Evolutionary conservation across 192 early-diverging fungal species (phyloP).

Genomic region (Pilobolus umbonatus): DNA sequence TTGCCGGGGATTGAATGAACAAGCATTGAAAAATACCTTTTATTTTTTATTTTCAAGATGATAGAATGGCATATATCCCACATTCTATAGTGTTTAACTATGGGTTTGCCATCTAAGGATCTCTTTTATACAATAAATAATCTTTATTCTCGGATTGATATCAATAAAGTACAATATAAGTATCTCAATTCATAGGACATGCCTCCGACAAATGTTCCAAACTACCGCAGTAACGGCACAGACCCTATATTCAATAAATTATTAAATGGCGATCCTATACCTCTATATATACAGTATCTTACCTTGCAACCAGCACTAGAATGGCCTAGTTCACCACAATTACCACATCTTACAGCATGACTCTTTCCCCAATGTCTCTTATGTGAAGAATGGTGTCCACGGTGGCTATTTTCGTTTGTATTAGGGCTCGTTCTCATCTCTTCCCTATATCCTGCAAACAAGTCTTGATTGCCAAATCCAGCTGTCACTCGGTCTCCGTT

Average conservation of each 20-base stretch:
- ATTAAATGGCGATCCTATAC: background rate
- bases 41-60: no score
- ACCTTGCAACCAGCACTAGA: constrained; percentile 39
- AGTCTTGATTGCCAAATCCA: constrained; percentile 23
- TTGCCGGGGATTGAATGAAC: no score
- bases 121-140: no score
- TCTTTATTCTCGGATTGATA: no score
- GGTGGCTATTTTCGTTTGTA: constrained; percentile 15
- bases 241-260: background rate
- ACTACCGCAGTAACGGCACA: constrained; percentile 28
- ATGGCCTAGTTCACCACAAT: constrained; percentile 47
- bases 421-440: constrained; percentile 13
- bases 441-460: constrained; percentile 25
- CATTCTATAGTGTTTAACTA: no score
- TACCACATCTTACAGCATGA: constrained; percentile 38
- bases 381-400: background rate
- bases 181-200: constrained; percentile 7
- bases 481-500: constrained; percentile 1
- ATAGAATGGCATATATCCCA: no score
- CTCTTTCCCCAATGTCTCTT: background rate
- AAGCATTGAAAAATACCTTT: no score
- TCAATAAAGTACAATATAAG: no score
- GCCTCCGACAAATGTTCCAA: constrained; percentile 19
- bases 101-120: no score
- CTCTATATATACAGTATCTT: background rate